Percentiles rank a stretch among this genome's conserved stretches.
phyloP scores from a whole-genome alignment of 768 basidiomycete species.

The Candolleomyces efflorescens region DNA sequence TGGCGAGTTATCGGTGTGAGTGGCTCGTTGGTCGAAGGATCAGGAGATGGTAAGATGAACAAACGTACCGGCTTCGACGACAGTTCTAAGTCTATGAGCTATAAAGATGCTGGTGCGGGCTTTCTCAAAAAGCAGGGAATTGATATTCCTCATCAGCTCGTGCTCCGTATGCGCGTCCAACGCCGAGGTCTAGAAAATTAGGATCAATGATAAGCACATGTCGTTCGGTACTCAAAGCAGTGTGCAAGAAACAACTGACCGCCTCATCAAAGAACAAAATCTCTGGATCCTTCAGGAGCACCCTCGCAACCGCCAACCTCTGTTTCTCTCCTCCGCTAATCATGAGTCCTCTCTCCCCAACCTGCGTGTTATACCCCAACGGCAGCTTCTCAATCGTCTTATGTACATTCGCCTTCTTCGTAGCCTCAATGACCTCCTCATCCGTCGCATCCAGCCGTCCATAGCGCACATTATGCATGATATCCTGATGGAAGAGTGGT shows the following conservation, averaged over 20 bases:
- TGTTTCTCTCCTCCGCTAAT: conserved; percentile 99
- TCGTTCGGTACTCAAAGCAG: conserved; percentile 1
- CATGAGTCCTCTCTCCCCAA: conserved; percentile 97
- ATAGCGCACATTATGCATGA: conserved; percentile 94
- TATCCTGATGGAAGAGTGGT: conserved; percentile 92
- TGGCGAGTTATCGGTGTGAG: conserved; percentile 19
- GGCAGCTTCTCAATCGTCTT: conserved; percentile 75
- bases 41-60: neutral
- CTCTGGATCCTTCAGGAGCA: conserved; percentile 89
- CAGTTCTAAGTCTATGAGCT: conserved; percentile 86
- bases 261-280: conserved; percentile 99
- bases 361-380: conserved; percentile 83
- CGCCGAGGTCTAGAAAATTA: conserved; percentile 75
- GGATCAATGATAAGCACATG: neutral
- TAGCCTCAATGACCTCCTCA: conserved; percentile 82
- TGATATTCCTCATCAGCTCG: conserved; percentile 94
- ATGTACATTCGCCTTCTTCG: conserved; percentile 84
- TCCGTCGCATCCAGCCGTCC: conserved; percentile 85
- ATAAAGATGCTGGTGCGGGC: conserved; percentile 94
- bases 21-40: neutral
- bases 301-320: conserved; percentile 87
- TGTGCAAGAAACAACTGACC: conserved; percentile 46
- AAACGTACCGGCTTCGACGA: conserved; percentile 79
- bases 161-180: conserved; percentile 93
- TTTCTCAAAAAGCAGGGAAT: conserved; percentile 69